A percentile compares a stretch with the other conserved stretches of the same genome.
phyloP scores from a whole-genome alignment of 2,329 filamentous ascomycete genomes.

The Byssochlamys sp. region DNA sequence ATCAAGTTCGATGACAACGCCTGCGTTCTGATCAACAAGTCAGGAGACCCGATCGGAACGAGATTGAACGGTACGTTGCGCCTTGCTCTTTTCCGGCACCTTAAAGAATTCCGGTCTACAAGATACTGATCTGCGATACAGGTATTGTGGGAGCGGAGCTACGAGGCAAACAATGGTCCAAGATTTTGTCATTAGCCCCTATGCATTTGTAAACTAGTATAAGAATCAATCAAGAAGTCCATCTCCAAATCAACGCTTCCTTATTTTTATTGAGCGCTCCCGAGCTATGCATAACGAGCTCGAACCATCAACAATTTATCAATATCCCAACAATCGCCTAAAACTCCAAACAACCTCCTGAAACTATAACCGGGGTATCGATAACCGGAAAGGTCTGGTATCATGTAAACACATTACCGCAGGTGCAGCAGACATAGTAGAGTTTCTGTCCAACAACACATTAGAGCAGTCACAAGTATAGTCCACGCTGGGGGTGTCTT shows the following conservation, averaged over 20 bases:
- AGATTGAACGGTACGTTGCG: conserved; percentile 64
- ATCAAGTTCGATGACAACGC: conserved; percentile 96
- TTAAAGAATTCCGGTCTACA: not conserved
- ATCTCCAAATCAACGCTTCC: not conserved
- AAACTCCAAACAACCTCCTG: conserved; percentile 14
- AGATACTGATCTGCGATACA: conserved; percentile 25
- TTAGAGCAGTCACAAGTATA: conserved; percentile 8
- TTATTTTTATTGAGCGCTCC: not conserved
- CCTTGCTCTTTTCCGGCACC: not conserved
- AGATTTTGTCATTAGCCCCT: conserved; percentile 91
- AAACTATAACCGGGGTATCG: conserved; percentile 22
- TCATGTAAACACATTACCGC: conserved; percentile 69
- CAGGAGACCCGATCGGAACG: conserved; percentile 86
- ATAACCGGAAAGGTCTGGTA: conserved; percentile 12
- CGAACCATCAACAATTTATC: conserved; percentile 8
- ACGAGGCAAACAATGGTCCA: conserved; percentile 90
- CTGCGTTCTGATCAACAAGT: conserved; percentile 93
- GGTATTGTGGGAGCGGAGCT: conserved; percentile 83
- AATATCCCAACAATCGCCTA: conserved; percentile 8
- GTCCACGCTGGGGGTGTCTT: conserved; percentile 29
- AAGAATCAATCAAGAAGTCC: not conserved
- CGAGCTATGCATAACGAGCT: conserved; percentile 2
- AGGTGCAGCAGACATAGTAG: conserved; percentile 88
- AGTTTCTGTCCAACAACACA: conserved; percentile 55
- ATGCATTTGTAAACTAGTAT: conserved; percentile 56